A percentile compares a stretch with the other conserved stretches of the same genome.
Conservation (phyloP, 2,329 filamentous ascomycete species). For the Aspergillus brasiliensis region DNA sequence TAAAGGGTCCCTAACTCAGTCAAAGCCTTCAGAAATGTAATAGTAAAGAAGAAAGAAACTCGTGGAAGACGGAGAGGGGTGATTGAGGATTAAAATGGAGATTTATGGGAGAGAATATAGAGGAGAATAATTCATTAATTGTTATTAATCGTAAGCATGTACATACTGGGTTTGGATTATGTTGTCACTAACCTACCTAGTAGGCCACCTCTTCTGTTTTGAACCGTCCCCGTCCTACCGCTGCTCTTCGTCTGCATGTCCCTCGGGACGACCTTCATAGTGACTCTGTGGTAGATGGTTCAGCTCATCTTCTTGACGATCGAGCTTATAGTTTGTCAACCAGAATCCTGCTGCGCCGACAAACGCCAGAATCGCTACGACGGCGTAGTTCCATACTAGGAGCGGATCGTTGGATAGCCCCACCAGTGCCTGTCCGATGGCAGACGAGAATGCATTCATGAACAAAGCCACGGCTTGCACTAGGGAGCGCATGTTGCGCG, state of each 20-base stretch:
- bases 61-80: no score
- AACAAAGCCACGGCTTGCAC: slow-evolving; percentile 70
- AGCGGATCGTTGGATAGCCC: slow-evolving; percentile 65
- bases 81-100: no score
- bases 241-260: not conserved
- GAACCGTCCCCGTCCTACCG: not conserved
- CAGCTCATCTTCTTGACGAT: slow-evolving; percentile 67
- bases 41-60: no score
- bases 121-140: no score
- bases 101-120: no score
- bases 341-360: slow-evolving; percentile 68
- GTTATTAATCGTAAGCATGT: no score
- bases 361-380: slow-evolving; percentile 63
- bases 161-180: no score
- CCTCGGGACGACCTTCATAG: not conserved
- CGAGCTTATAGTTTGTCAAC: slow-evolving; percentile 66
- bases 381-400: slow-evolving; percentile 71
- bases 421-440: slow-evolving; percentile 69
- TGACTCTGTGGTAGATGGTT: slow-evolving; percentile 50
- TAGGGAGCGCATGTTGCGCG: slow-evolving; percentile 78
- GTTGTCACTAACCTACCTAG: no score
- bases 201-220: no score
- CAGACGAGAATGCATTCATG: slow-evolving; percentile 69
- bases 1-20: no score
- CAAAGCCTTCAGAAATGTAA: no score